Evolutionary conservation across 768 basidiomycete genomes (phyloP), one percentile per base, ranked within the genome.

Genomic region (Tricholoma matsutake): DNA sequence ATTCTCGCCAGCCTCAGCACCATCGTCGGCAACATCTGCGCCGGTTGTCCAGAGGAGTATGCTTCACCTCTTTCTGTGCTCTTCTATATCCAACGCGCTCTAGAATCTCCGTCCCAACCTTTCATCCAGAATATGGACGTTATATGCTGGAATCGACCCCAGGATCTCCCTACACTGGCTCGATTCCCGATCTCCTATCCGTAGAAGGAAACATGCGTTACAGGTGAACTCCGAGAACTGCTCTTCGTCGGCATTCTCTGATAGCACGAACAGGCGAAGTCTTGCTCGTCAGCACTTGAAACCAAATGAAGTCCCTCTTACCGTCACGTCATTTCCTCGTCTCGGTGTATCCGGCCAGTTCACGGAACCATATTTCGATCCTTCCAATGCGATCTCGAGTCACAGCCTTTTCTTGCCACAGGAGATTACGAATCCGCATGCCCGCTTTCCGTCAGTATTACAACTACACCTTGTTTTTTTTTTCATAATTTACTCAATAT

Each of bases 81-180:
- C 41, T 32, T 41, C 52, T 45, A 25, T 56, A 29, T 20, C 45
- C 56, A 35, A 53, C 7, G 54, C 54, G n/a, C 58, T 37, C 31
- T 61, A 94, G 90, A 37, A 77, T 86, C 47, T 80, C 86, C 2
- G 84, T 94, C 25, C 97, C 97, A 2, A 91, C 88, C 11, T 98
- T 96, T 70, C 97, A 98, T 71, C 96, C 96, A 16, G 97, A 99
- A 75, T 99, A 98, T 77, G 97, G 97, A 41, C 85, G 96, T 39
- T 98, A 92, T 78, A 99, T 99, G 97, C 83, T 99, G 56, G 97
- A 99, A 73, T 94, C 94, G 2, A 99, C 96, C 0, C 97, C 97
- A 0, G 97, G 97, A 2, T 86, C 88, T 54, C 97, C 97, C 2
- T 98, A 98, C 76, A 90, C 92, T 5, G 94, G 93, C 9, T 88